Evolutionary conservation across 2,329 filamentous ascomycete species (phyloP), one percentile per base, ranked within the genome.

Genomic region (Simplicillium aogashimaense): DNA sequence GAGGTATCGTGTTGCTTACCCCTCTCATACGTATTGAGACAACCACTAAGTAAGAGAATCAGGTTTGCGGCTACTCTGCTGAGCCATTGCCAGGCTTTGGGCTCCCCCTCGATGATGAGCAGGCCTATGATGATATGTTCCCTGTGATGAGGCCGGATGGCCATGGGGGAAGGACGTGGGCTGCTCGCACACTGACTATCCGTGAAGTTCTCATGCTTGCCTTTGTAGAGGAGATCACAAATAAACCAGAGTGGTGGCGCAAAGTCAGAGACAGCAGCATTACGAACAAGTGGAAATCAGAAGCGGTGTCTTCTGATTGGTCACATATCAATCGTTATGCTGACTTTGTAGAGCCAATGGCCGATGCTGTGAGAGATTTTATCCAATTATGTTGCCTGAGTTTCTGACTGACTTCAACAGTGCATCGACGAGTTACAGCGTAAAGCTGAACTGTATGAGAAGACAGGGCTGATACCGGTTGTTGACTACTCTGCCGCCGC

Each of bases 211-310:
- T 55, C 43, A 60, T 61, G 54, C 47, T 61, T 13, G 51, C 48
- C 37, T 35, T 56, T 10, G 47, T 61, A 1, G 55, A 60, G 29
- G 52, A 57, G 16, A 39, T 61, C 18, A 59, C 56, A 35, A 55
- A 61, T 39, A 60, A 59, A 40, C 51, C 56, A 13, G 52, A 59
- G 7, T 61, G 58, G 58, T 60, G 56, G 57, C 42, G 33, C 37
- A 61, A 61, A 35, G 50, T 58, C 11, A 44, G 44, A 2, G 47
- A 58, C 14, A 32, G 48, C 1, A 44, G 51, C 0, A 55, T 60
- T 35, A 29, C 42, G 2, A 42, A 43, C 2, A 56, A 48, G 16
- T 61, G 57, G 58, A 52, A 46, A 25, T 45, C 46, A 8, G 56
- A 61, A 42, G 50, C 46, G 1, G 33, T 60, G 2, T 44, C 43